Evolutionary conservation across 2,329 filamentous ascomycete genomes (phyloP).

Genomic region (Zasmidium citrigriseum): DNA sequence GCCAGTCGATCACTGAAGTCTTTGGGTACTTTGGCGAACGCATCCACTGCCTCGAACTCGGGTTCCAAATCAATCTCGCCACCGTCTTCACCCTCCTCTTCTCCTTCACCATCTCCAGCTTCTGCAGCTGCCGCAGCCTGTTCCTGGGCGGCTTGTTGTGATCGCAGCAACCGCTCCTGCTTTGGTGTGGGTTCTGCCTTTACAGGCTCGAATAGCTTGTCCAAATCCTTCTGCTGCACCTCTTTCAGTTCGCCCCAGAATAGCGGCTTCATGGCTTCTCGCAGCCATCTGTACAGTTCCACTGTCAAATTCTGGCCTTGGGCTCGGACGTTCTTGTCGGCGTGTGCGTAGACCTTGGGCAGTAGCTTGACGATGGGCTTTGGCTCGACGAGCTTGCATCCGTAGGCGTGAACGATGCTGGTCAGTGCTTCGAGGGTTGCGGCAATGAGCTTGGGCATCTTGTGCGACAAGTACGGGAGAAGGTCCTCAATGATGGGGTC

Average conservation of each 20-base stretch:
- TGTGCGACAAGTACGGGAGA: constrained; percentile 78
- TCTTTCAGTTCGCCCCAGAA: constrained; percentile 96
- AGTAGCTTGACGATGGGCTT: constrained; percentile 86
- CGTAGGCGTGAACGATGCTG: constrained; percentile 87
- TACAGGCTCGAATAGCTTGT: constrained; percentile 90
- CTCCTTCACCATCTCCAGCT: constrained; percentile 38
- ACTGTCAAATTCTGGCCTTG: constrained; percentile 90
- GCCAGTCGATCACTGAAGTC: constrained; percentile 81
- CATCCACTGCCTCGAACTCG: constrained; percentile 78
- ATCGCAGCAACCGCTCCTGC: constrained; percentile 83
- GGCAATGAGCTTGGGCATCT: constrained; percentile 85
- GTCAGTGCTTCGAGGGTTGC: constrained; percentile 75
- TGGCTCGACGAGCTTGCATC: constrained; percentile 90
- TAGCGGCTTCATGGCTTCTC: constrained; percentile 96
- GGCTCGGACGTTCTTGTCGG: constrained; percentile 95
- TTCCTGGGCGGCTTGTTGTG: constrained; percentile 82
- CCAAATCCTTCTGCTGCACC: constrained; percentile 90
- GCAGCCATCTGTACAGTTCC: constrained; percentile 94
- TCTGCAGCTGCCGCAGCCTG: constrained; percentile 38
- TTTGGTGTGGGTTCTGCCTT: constrained; percentile 86
- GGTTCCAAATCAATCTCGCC: constrained; percentile 69
- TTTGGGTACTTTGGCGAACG: constrained; percentile 76
- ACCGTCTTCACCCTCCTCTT: constrained; percentile 50
- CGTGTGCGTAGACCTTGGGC: constrained; percentile 90
- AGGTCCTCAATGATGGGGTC: constrained; percentile 89